Evolutionary conservation across 1,284 basidiomycete species (phyloP).

Genomic region (Ganoderma leucocontextum): DNA sequence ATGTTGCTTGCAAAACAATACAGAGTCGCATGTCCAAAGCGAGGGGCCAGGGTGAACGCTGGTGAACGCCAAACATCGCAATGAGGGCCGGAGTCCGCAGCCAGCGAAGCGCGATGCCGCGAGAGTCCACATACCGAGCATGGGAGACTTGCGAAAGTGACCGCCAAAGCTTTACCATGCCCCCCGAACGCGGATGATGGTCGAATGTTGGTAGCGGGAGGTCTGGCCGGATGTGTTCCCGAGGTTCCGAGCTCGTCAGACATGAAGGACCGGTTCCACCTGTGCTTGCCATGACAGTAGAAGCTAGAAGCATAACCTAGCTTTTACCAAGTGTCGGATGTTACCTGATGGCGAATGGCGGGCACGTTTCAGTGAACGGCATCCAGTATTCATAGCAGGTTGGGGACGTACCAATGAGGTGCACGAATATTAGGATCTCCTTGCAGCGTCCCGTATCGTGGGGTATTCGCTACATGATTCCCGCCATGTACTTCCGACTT

Average conservation of each 20-base stretch:
- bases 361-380: not conserved
- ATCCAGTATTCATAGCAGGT: not conserved
- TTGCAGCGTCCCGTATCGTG: not conserved
- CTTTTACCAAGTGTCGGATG: not conserved
- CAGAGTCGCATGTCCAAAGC: not conserved
- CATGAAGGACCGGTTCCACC: not conserved
- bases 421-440: not conserved
- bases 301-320: not conserved
- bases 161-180: not conserved
- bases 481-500: not conserved
- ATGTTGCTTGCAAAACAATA: not conserved
- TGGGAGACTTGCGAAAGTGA: not conserved
- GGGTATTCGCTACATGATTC: not conserved
- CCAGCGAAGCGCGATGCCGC: not conserved
- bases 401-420: not conserved
- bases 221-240: not conserved
- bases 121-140: not conserved
- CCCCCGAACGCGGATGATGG: not conserved
- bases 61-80: not conserved
- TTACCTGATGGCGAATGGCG: not conserved
- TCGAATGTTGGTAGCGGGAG: not conserved
- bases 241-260: not conserved
- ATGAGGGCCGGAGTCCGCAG: not conserved
- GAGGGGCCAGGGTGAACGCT: not conserved
- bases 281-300: not conserved